A percentile compares a stretch with the other conserved stretches of the same genome.
Conservation (phyloP, 73 alveolate species). For the Paramecium pentaurelia region DNA sequence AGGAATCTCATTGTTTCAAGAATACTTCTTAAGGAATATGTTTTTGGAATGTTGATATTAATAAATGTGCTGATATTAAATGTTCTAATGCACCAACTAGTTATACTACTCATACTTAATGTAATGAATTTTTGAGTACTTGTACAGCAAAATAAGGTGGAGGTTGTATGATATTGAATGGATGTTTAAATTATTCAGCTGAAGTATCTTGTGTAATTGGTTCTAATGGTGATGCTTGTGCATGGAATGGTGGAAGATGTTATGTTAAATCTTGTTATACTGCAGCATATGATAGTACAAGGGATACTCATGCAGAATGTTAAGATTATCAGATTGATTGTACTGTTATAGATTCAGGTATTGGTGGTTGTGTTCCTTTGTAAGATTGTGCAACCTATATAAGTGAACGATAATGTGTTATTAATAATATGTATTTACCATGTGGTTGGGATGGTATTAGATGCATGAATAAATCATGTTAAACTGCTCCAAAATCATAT, state of each 20-base stretch:
- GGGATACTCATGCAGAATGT: slow-evolving; percentile 2
- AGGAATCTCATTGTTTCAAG: background rate
- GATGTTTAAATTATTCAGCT: background rate
- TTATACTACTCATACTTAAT: background rate
- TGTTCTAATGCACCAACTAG: slow-evolving; percentile 10
- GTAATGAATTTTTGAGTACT: background rate
- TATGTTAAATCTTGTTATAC: slow-evolving; percentile 5
- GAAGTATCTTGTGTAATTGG: background rate
- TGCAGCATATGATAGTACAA: slow-evolving; percentile 21
- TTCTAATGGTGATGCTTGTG: background rate
- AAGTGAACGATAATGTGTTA: background rate
- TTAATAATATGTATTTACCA: background rate
- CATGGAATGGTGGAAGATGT: slow-evolving; percentile 31
- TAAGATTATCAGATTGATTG: background rate
- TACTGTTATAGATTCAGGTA: background rate
- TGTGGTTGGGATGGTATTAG: slow-evolving; percentile 31
- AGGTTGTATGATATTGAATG: background rate
- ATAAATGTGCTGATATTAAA: slow-evolving; percentile 17
- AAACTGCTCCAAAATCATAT: background rate
- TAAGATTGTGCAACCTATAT: background rate
- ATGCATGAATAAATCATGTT: background rate
- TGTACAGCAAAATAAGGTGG: slow-evolving; percentile 16
- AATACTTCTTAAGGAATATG: background rate
- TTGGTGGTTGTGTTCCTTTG: slow-evolving; percentile 15
- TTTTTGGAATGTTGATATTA: background rate